A percentile compares a stretch with the other conserved stretches of the same genome.
Evolutionary conservation across 345 rosid species (phyloP).

Genomic region (Diplotaxis tenuifolia): DNA sequence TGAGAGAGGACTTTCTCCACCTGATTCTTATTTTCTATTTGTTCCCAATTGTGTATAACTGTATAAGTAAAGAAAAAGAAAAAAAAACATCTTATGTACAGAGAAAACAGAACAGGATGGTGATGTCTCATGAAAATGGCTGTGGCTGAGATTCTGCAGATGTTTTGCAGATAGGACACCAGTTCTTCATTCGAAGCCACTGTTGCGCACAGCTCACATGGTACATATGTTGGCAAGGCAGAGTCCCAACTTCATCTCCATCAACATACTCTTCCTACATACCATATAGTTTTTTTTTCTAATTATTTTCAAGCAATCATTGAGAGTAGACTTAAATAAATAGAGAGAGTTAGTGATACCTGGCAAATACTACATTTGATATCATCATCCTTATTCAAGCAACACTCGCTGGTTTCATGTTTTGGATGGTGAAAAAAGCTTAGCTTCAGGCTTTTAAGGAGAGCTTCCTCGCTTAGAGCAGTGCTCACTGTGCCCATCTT

Average conservation of each 20-base stretch:
- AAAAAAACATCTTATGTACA: constrained; percentile 25
- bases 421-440: constrained; percentile 40
- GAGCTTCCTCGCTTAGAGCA: constrained; percentile 80
- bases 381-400: constrained; percentile 42
- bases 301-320: background rate
- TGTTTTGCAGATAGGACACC: constrained; percentile 95
- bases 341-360: constrained; percentile 40
- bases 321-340: background rate
- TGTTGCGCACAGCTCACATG: constrained; percentile 66
- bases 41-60: constrained; percentile 28
- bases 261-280: constrained; percentile 78
- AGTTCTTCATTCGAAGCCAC: constrained; percentile 90
- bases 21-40: constrained; percentile 32
- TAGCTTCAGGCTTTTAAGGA: constrained; percentile 59
- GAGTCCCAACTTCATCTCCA: constrained; percentile 72
- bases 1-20: constrained; percentile 11
- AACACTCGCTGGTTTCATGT: constrained; percentile 3
- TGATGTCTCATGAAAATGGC: constrained; percentile 27
- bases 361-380: constrained; percentile 90
- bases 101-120: background rate
- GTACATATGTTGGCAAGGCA: constrained; percentile 71
- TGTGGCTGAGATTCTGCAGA: constrained; percentile 49
- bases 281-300: background rate
- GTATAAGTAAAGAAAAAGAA: background rate
- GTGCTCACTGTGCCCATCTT: constrained; percentile 97